Evolutionary conservation across 257 asterid species (phyloP), one percentile per base, ranked within the genome.

Genomic region (Ehretia macrophylla): DNA sequence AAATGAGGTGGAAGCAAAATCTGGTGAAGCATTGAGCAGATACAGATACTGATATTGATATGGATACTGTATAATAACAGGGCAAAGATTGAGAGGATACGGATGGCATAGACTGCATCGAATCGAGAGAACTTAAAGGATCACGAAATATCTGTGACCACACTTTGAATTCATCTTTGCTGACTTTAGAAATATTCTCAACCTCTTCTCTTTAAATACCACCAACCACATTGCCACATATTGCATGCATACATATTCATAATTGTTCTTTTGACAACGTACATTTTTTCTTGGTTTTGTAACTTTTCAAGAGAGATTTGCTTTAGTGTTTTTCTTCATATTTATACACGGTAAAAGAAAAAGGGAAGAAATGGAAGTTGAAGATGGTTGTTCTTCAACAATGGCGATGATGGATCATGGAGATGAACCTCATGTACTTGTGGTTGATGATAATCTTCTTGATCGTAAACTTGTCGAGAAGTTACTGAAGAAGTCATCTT

Each of bases 381-480:
- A 65, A 60, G 47, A 23, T 64, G 40, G 38, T 38, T 32, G n/a
- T 21, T 50, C 45, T 58, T 32, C 68, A 18, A 17, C 66, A 55
- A 56, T 11, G 40, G 20, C 23, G 37, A 12, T 32, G 21, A 59
- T 52, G 39, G 69, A 8, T 40, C 32, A 37, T 8, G 22, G 67
- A 32, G 82, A 68, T 39, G 82, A 74, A 64, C 82, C 72, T 8
- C 93, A 84, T 68, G 86, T 84, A 54, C 74, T 84, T 46, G 93
- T 88, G 16, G 88, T 84, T 23, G 93, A 84, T 70, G 88, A 84
- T 71, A 84, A 75, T 65, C 64, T 75, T 55, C 37, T 81, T 35
- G 93, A 84, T 59, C 79, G 93, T 19, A 81, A 62, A 62, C 62
- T 84, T 47, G 85, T 81, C 0, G 93, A 84, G 46, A 84, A 61